Percentiles rank a stretch among this genome's conserved stretches.
These are phyloP conservation scores for Ogataea haglerorum DNA, from an alignment of 805 yeast species.

Conservation along the genomic window DNA sequence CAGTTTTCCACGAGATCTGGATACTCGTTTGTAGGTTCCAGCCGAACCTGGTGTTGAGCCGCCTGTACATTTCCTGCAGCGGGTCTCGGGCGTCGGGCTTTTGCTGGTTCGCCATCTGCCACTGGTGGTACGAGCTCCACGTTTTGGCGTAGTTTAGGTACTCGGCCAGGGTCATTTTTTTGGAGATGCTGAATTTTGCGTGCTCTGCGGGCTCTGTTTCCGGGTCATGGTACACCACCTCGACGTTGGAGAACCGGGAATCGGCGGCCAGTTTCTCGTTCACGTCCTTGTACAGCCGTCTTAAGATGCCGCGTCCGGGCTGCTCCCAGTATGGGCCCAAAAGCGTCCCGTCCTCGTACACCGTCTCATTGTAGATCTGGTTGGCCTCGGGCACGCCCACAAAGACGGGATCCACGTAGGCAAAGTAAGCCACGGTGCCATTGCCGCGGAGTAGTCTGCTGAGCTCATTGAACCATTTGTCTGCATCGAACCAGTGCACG, in stretches of 20 bases:
- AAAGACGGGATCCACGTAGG: slow-evolving; percentile 68
- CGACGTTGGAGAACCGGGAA: slow-evolving; percentile 27
- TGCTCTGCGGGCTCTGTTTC: neutral
- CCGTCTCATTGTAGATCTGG: slow-evolving; percentile 41
- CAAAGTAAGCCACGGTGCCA: slow-evolving; percentile 67
- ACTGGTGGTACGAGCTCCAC: slow-evolving; percentile 66
- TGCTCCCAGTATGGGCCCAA: slow-evolving; percentile 82
- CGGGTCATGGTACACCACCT: slow-evolving; percentile 31
- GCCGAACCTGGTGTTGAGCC: slow-evolving; percentile 39
- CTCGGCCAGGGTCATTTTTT: slow-evolving; percentile 42
- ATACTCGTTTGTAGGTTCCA: slow-evolving; percentile 43
- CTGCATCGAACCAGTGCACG: slow-evolving; percentile 69
- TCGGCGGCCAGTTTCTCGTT: slow-evolving; percentile 38
- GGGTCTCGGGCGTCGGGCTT: slow-evolving; percentile 30
- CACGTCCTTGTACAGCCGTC: slow-evolving; percentile 41
- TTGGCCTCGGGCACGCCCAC: slow-evolving; percentile 53
- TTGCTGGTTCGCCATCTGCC: slow-evolving; percentile 38
- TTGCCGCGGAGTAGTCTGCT: slow-evolving; percentile 36
- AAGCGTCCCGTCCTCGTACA: slow-evolving; percentile 40
- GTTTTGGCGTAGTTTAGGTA: slow-evolving; percentile 58
- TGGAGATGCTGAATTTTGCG: slow-evolving; percentile 18
- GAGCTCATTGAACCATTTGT: slow-evolving; percentile 29
- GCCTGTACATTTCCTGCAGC: slow-evolving; percentile 33
- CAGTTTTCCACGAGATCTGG: slow-evolving; percentile 47
- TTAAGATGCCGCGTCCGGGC: slow-evolving; percentile 65